Evolutionary conservation across 108 stramenopile species (phyloP).

Genomic region (Discostella stelligeroides): DNA sequence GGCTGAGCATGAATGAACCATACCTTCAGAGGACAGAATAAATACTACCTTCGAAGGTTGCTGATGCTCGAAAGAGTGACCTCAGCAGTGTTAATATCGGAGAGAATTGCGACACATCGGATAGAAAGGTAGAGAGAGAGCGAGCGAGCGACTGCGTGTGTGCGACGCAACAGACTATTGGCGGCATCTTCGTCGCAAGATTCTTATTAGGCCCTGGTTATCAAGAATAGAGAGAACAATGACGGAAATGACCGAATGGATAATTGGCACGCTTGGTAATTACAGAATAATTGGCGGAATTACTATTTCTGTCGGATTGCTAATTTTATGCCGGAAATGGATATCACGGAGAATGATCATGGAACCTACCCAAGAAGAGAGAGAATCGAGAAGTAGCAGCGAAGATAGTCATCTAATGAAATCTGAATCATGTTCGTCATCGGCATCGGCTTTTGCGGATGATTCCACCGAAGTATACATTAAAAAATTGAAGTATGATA

Average conservation of each 20-base stretch:
- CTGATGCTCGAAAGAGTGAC: too few species aligned
- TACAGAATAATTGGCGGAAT: constrained; percentile 50
- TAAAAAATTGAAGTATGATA: constrained; percentile 43
- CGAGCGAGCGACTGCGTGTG: too few species aligned
- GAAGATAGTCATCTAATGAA: constrained; percentile 28
- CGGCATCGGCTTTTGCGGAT: constrained; percentile 37
- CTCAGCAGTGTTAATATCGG: too few species aligned
- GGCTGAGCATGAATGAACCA: too few species aligned
- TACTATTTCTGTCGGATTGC: constrained; percentile 35
- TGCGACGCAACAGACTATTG: too few species aligned
- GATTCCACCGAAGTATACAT: constrained; percentile 31
- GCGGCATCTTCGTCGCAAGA: too few species aligned
- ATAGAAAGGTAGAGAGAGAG: too few species aligned
- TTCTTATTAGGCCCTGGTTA: too few species aligned
- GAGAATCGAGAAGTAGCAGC: background rate
- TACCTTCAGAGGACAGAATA: too few species aligned
- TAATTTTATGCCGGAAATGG: constrained; percentile 12
- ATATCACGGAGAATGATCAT: background rate
- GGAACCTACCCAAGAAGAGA: background rate
- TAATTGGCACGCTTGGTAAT: constrained; percentile 41
- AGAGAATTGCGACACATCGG: too few species aligned
- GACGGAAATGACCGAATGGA: background rate
- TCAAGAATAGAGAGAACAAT: background rate
- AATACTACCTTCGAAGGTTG: too few species aligned
- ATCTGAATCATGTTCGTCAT: constrained; percentile 32